A percentile compares a stretch with the other conserved stretches of the same genome.
phyloP scores from a whole-genome alignment of 2,329 filamentous ascomycete species.

The Colletotrichum spaethianum region DNA sequence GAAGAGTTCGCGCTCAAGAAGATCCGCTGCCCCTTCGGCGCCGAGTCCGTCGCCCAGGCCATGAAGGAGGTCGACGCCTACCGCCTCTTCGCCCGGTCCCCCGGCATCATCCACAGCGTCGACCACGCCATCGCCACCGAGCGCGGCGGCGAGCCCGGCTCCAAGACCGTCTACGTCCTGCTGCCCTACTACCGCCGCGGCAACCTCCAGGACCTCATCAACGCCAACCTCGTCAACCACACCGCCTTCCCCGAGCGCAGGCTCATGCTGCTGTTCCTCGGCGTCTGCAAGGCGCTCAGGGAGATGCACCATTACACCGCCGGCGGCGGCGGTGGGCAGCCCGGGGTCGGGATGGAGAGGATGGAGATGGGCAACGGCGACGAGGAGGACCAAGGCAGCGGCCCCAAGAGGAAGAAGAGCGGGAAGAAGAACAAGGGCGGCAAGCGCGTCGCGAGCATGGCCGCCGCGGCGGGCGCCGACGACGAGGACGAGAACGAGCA shows the following conservation, averaged over 20 bases:
- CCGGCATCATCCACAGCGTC: conserved; percentile 88
- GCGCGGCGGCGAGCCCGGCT: conserved; percentile 69
- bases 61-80: conserved; percentile 99
- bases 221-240: conserved; percentile 97
- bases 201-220: conserved; percentile 98
- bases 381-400: conserved; percentile 55
- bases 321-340: conserved; percentile 19
- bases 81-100: conserved; percentile 85
- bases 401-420: conserved; percentile 49
- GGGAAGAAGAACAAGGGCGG: conserved; percentile 55
- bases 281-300: conserved; percentile 89
- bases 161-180: conserved; percentile 97
- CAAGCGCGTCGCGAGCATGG: conserved; percentile 46
- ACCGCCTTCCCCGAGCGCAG: conserved; percentile 88
- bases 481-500: conserved; percentile 81
- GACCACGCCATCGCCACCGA: conserved; percentile 88
- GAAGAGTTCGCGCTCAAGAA: conserved; percentile 97
- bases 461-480: conserved; percentile 62
- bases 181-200: conserved; percentile 95
- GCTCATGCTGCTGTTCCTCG: conserved; percentile 91
- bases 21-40: conserved; percentile 97
- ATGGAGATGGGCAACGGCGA: conserved; percentile 67
- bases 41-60: conserved; percentile 94
- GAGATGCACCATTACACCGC: conserved; percentile 93
- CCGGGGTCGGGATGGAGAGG: conserved; percentile 58